A percentile compares a stretch with the other conserved stretches of the same genome.
Evolutionary conservation across 495 filamentous ascomycete genomes (phyloP).

Genomic region (Margaritispora aquatica): DNA sequence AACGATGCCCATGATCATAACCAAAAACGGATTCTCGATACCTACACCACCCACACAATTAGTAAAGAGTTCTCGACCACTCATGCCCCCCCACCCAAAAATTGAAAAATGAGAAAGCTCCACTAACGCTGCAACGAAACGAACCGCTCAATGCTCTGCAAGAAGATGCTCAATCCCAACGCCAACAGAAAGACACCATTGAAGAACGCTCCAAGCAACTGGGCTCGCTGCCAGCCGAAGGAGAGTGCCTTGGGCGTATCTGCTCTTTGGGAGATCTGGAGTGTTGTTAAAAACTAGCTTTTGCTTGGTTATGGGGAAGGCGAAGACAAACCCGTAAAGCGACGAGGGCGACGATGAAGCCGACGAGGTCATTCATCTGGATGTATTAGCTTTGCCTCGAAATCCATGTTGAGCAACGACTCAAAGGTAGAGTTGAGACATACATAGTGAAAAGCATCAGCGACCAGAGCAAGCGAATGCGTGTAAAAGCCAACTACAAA

Average conservation of each 20-base stretch:
- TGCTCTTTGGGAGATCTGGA: constrained; percentile 36
- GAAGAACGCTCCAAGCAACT: constrained; percentile 86
- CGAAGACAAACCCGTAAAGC: constrained; percentile 61
- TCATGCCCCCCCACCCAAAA: neutral
- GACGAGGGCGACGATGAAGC: constrained; percentile 74
- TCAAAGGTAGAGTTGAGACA: constrained; percentile 13
- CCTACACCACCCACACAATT: constrained; percentile 39
- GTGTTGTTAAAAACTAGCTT: neutral
- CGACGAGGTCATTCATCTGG: constrained; percentile 86
- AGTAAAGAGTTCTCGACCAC: neutral
- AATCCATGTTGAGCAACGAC: neutral
- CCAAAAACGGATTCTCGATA: constrained; percentile 66
- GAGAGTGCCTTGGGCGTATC: constrained; percentile 35
- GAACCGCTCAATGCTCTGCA: constrained; percentile 87
- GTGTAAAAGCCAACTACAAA: constrained; percentile 67
- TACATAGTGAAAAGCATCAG: constrained; percentile 96
- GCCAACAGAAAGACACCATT: constrained; percentile 95
- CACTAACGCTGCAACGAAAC: constrained; percentile 38
- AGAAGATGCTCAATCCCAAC: constrained; percentile 82
- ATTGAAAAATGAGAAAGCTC: neutral
- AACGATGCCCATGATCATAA: constrained; percentile 75
- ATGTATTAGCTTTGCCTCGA: neutral
- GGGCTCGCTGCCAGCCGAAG: constrained; percentile 82
- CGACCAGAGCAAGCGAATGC: constrained; percentile 82
- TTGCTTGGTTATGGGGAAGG: neutral